These are phyloP conservation scores for Aspergillus cejpii DNA, from an alignment of 2,329 filamentous ascomycete genomes.

Conservation along the genomic window DNA sequence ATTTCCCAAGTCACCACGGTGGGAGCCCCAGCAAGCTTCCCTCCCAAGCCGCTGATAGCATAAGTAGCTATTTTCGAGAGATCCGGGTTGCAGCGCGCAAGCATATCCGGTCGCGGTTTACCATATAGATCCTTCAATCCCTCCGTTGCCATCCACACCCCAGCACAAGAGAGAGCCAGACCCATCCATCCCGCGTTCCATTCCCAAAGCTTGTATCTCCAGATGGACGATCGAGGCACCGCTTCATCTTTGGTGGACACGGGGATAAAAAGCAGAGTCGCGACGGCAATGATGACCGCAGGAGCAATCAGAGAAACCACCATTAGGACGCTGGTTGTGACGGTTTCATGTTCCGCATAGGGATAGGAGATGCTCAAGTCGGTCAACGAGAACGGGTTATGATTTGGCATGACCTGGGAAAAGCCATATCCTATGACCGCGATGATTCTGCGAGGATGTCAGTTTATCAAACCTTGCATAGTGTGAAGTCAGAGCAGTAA, in stretches of 20 bases:
- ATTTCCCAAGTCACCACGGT: constrained; percentile 69
- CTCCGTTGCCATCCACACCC: constrained; percentile 73
- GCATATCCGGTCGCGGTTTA: constrained; percentile 58
- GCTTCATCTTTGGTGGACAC: constrained; percentile 59
- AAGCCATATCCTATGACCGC: constrained; percentile 56
- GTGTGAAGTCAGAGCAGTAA: too few species aligned
- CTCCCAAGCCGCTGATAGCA: constrained; percentile 56
- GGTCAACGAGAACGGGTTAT: constrained; percentile 63
- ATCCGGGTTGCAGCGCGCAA: constrained; percentile 70
- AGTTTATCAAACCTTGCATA: too few species aligned
- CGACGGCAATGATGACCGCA: constrained; percentile 58
- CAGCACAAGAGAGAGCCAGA: constrained; percentile 63
- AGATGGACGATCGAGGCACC: constrained; percentile 59
- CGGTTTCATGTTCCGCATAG: constrained; percentile 61
- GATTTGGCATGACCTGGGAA: constrained; percentile 56
- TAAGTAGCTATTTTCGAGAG: constrained; percentile 54
- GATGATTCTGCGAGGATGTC: constrained; percentile 41
- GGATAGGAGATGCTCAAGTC: constrained; percentile 78
- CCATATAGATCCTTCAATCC: constrained; percentile 72
- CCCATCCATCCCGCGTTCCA: constrained; percentile 81
- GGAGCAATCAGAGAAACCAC: constrained; percentile 61
- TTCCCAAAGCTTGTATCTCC: constrained; percentile 84
- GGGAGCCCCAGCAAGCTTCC: constrained; percentile 49
- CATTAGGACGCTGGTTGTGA: constrained; percentile 59
- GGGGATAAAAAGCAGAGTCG: constrained; percentile 64